Evolutionary conservation across 495 filamentous ascomycete species (phyloP), one percentile per base, ranked within the genome.

Genomic region (Rhizodiscina lignyota): DNA sequence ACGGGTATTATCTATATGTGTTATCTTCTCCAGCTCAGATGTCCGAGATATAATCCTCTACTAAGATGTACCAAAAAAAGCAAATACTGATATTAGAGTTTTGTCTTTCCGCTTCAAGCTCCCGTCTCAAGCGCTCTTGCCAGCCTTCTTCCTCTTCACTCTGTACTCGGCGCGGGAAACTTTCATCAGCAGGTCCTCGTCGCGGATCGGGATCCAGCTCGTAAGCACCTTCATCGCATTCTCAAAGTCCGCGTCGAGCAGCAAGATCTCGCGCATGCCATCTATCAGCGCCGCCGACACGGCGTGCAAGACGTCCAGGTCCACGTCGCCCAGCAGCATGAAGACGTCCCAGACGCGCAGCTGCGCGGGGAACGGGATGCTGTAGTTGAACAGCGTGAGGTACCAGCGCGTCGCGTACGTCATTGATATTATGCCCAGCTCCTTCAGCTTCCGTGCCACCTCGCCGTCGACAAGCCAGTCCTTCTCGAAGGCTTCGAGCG

Each of bases 311-410:
- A 99, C 67, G 43, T 94, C 84, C 5, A 99, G 66, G 21, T 83
- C 52, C 21, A 65, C 61, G 45, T 92, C 86, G 30, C 89, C 89
- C 18, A 99, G 74, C 2, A 99, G 75, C 81, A 99, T 85, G 58
- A 99, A 96, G 1, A 92, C 83, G 48, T 99, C 89, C 89, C 89
- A 99, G 4, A 99, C 82, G 32, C 89, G 77, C n/a, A 99, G 78
- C 51, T 99, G 89, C 6, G 91, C 91, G 0, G 83, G 70, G 48
- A 96, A 99, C 2, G 89, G 89, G 39, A 99, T 83, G 13, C 83
- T 91, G 44, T 94, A 79, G 58, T 94, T 94, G 66, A 99, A 99
- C 4, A 99, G 68, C 2, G 89, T 99, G 20, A 99, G 67, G 51
- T 99, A 99, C 89, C 89, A 99, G 19, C 85, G 65, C 0, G 87